Conservation (phyloP, 2,329 filamentous ascomycete species). For the Knufia fluminis region DNA sequence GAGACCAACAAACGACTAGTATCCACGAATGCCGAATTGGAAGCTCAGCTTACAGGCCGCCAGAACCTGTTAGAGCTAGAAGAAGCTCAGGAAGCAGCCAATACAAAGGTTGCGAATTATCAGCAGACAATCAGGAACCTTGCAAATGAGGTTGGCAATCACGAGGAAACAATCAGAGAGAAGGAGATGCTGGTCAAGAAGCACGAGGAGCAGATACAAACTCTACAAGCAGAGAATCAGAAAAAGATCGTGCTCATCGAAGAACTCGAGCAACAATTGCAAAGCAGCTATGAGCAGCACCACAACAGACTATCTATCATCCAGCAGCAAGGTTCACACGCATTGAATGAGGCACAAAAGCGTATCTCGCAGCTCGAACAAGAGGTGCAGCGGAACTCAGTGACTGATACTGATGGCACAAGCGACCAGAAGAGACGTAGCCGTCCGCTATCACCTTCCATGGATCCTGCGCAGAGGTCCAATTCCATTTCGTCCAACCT, state of each 20-base stretch:
- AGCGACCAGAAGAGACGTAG: conserved; percentile 22
- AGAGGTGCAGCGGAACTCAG: conserved; percentile 43
- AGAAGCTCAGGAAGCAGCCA: conserved; percentile 31
- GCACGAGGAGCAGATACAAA: conserved; percentile 39
- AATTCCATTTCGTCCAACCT: conserved; percentile 59
- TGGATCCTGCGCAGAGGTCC: conserved; percentile 41
- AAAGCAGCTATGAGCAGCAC: conserved; percentile 88
- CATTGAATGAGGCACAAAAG: conserved; percentile 69
- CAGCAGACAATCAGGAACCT: conserved; percentile 50
- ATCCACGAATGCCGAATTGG: conserved; percentile 21
- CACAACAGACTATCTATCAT: conserved; percentile 83
- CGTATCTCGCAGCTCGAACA: conserved; percentile 54
- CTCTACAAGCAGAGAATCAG: conserved; percentile 59
- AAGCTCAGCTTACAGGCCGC: conserved; percentile 18
- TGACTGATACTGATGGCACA: conserved; percentile 49
- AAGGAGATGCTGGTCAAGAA: conserved; percentile 38
- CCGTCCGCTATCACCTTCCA: conserved; percentile 36
- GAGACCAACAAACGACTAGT: conserved; percentile 17
- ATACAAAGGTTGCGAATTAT: conserved; percentile 33
- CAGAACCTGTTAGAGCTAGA: conserved; percentile 23
- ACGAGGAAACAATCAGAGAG: conserved; percentile 37
- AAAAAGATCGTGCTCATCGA: conserved; percentile 89
- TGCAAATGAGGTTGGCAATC: conserved; percentile 37
- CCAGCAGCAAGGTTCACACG: conserved; percentile 62
- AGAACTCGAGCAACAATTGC: conserved; percentile 92